Evolutionary conservation across 2,329 filamentous ascomycete species (phyloP), one percentile per base, ranked within the genome.

Genomic region (Huntiella moniliformis): DNA sequence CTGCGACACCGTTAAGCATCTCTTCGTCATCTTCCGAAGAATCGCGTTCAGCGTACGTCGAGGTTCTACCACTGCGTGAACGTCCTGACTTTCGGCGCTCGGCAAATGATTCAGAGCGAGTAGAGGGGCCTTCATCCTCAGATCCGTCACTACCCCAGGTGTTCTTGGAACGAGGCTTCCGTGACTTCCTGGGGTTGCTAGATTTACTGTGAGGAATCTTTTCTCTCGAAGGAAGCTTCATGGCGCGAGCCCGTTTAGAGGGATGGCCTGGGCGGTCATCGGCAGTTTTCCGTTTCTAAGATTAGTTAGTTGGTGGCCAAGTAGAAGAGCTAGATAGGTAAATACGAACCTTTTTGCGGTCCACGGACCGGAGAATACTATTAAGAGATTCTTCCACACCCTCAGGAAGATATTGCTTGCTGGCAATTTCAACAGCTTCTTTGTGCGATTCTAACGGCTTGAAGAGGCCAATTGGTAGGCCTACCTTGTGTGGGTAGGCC

Each of bases 371-470:
- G 18, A 80, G 57, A 33, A 77, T 60, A 15, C 77, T 74, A 53
- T 95, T 87, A 22, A 96, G 67, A 45, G 73, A 70, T 49, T 87
- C 80, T 36, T 84, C 80, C 13, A 83, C 61, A 17, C 79, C 80
- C 11, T 86, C 79, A 1, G 84, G 79, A 8, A 94, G 70, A 58
- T 82, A 94, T 49, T 81, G 79, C 66, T 81, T 92, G 59, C 85
- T 79, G 0, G 87, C 85, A 56, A 94, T 86, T 55, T 83, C 75
- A 56, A 91, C 82, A 1, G 87, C 87, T 42, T 77, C 73, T 28
- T 79, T 74, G 55, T 92, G 86, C 51, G 74, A 83, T 15, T 78
- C 72, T 52, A 96, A 70, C 3, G 76, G 68, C 12, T 71, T 71
- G 60, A 91, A 96, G 12, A 96, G 69, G 1, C 81, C 81, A 22